Conservation (phyloP, 75 land plant species). For the Picea sitchensis region DNA sequence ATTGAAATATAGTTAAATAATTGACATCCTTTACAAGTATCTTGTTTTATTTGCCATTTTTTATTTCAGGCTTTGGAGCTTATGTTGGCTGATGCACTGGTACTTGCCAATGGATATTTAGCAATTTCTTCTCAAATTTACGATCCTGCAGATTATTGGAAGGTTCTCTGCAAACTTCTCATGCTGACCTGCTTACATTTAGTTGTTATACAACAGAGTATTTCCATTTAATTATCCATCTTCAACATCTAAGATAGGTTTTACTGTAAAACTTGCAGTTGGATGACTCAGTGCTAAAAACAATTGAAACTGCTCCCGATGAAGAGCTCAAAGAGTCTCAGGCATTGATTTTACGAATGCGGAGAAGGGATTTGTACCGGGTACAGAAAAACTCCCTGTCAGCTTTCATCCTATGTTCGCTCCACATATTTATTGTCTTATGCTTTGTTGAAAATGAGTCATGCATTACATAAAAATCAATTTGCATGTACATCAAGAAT, state of each 20-base stretch:
- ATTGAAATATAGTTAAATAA: background rate
- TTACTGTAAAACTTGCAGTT: constrained; percentile 40
- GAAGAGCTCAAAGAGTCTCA: constrained; percentile 64
- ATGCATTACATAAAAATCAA: too few relatives aligned
- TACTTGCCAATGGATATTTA: constrained; percentile 77
- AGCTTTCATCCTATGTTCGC: background rate
- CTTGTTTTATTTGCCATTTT: background rate
- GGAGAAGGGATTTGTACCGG: constrained; percentile 84
- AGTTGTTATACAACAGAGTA: background rate
- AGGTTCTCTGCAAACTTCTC: constrained; percentile 35
- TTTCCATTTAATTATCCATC: background rate
- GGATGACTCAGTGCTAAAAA: constrained; percentile 84
- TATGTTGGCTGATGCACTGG: constrained; percentile 89
- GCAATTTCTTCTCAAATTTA: constrained; percentile 43
- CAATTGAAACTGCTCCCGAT: constrained; percentile 68
- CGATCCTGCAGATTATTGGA: constrained; percentile 85
- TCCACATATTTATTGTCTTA: background rate
- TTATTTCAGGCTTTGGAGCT: constrained; percentile 83
- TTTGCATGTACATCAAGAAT: too few relatives aligned
- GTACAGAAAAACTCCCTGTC: constrained; percentile 20
- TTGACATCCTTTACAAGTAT: background rate
- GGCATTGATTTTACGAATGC: constrained; percentile 70
- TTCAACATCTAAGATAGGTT: background rate
- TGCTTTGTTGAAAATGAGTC: background rate
- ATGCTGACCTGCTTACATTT: background rate